Conservation (phyloP, 352 stramenopile species). For the Lagenidium sp. region DNA sequence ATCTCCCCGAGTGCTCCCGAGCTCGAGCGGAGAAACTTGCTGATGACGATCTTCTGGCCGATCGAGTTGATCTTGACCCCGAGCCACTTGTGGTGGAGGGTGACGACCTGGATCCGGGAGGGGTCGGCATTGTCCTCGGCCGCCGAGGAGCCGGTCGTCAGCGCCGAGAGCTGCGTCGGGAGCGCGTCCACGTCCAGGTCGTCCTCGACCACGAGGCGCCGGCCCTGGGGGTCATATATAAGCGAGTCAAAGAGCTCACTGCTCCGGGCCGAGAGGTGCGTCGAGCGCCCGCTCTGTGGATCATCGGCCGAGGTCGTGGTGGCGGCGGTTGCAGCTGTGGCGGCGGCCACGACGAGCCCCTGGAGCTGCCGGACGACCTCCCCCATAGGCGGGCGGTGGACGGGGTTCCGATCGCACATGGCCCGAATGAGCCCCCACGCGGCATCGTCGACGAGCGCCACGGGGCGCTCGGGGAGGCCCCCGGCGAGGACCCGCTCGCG, state of each 20-base stretch:
- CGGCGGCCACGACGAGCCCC: conserved; percentile 25
- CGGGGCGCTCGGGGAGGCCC: conserved; percentile 26
- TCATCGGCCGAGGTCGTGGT: no score
- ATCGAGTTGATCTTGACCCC: conserved; percentile 75
- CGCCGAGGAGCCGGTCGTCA: conserved; percentile 13
- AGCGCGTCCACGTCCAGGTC: conserved; percentile 8
- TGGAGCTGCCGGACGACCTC: conserved; percentile 33
- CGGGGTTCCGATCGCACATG: conserved; percentile 45
- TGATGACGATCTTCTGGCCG: conserved; percentile 57
- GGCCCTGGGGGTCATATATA: no score
- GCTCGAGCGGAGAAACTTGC: conserved; percentile 54
- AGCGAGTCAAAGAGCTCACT: no score
- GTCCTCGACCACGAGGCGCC: no score
- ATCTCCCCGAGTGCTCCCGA: conserved; percentile 57
- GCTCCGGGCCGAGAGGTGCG: no score
- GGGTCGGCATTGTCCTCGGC: no score
- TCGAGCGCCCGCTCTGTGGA: no score
- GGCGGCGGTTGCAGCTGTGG: background rate
- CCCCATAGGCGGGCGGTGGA: conserved; percentile 34
- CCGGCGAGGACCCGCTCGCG: conserved; percentile 27
- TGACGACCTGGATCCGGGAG: conserved; percentile 23
- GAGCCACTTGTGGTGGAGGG: conserved; percentile 61
- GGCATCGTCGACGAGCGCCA: conserved; percentile 26
- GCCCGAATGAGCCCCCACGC: conserved; percentile 34
- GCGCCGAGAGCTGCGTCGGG: background rate